Conservation (phyloP, 2,329 filamentous ascomycete genomes). For the Fusarium agapanthi region DNA sequence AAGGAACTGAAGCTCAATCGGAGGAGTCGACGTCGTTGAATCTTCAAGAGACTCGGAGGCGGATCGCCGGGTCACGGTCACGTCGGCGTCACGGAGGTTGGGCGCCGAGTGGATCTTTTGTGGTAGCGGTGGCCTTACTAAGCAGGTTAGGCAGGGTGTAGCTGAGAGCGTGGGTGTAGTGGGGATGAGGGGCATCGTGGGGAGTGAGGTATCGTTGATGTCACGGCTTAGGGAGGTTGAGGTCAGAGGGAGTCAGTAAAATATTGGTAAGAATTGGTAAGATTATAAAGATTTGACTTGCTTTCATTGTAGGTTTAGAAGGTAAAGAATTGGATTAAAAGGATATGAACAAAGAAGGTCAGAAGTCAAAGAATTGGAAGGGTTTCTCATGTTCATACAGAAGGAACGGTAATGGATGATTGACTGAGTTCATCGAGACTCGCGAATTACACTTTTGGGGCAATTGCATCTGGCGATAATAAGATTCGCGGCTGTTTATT, state of each 20-base stretch:
- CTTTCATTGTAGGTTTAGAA: neutral
- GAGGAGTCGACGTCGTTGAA: neutral
- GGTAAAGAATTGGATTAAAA: neutral
- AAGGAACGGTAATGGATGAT: neutral
- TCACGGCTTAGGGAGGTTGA: neutral
- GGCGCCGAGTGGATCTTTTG: constrained; percentile 19
- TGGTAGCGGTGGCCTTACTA: constrained; percentile 28
- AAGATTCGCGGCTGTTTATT: neutral
- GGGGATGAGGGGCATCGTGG: constrained; percentile 29
- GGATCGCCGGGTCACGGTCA: constrained; percentile 21
- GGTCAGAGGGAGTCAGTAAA: neutral
- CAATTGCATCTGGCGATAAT: neutral
- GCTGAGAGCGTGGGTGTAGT: neutral
- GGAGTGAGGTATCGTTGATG: constrained; percentile 7
- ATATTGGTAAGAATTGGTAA: constrained; percentile 14
- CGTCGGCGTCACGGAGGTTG: constrained; percentile 11
- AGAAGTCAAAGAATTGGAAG: neutral
- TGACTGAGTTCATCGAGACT: neutral
- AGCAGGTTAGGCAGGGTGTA: constrained; percentile 30
- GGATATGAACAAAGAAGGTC: neutral
- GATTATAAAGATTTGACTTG: neutral
- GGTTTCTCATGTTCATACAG: neutral
- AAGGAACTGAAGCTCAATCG: constrained; percentile 19
- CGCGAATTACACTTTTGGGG: neutral
- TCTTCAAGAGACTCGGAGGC: constrained; percentile 14